A percentile compares a stretch with the other conserved stretches of the same genome.
These are phyloP conservation scores for Leptographium lundbergii DNA, from an alignment of 2,329 filamentous ascomycete genomes.

Conservation along the genomic window DNA sequence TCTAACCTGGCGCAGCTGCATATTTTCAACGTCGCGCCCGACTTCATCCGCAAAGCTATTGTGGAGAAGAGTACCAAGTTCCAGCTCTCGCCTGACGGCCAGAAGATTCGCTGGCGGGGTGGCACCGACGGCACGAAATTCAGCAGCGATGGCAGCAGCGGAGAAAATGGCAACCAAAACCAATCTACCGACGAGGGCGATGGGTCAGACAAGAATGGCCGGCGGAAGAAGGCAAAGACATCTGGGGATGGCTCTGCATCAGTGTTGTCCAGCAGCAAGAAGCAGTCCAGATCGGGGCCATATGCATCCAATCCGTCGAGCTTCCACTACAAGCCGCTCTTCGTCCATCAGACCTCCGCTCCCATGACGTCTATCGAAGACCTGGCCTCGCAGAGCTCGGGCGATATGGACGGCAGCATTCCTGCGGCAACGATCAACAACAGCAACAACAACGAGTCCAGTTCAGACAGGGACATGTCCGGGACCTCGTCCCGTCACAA, in stretches of 20 bases:
- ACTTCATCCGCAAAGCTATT: slow-evolving; percentile 64
- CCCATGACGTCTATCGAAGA: slow-evolving; percentile 34
- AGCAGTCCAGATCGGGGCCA: slow-evolving; percentile 26
- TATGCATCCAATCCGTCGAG: slow-evolving; percentile 27
- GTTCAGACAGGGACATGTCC: slow-evolving; percentile 34
- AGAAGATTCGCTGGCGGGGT: slow-evolving; percentile 70
- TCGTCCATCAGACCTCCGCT: slow-evolving; percentile 37
- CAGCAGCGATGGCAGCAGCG: slow-evolving; percentile 46
- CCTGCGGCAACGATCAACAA: slow-evolving; percentile 16
- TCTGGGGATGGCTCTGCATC: slow-evolving; percentile 22
- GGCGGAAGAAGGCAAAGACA: slow-evolving; percentile 34
- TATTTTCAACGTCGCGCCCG: slow-evolving; percentile 68
- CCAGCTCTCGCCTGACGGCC: slow-evolving; percentile 64
- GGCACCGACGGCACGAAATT: slow-evolving; percentile 51
- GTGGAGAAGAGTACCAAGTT: slow-evolving; percentile 59
- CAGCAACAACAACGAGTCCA: slow-evolving; percentile 26
- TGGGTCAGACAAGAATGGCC: slow-evolving; percentile 26
- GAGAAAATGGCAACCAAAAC: slow-evolving; percentile 32
- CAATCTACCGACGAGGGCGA: slow-evolving; percentile 37
- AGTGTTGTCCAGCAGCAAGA: slow-evolving; percentile 22
- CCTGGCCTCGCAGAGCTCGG: slow-evolving; percentile 25
- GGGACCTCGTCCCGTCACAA: slow-evolving; percentile 33
- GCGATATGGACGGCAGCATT: slow-evolving; percentile 32
- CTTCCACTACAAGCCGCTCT: slow-evolving; percentile 54
- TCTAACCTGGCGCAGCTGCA: slow-evolving; percentile 75